Conservation (phyloP, 768 basidiomycete genomes). For the Boletus pseudopeckii region DNA sequence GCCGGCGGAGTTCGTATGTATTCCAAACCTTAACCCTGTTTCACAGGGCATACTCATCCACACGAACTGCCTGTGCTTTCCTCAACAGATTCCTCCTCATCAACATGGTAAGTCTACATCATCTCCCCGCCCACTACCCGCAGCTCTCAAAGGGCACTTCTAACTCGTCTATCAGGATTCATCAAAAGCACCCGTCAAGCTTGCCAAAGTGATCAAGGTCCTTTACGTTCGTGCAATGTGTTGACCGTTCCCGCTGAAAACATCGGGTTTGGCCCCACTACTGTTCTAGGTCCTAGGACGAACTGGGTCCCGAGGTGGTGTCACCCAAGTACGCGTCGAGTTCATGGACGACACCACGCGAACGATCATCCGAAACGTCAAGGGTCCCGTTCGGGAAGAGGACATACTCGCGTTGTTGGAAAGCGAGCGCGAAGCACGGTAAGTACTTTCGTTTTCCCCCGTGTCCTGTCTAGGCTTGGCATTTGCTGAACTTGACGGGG, state of each 20-base stretch:
- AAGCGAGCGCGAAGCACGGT: conserved; percentile 99
- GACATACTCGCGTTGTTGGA: conserved; percentile 97
- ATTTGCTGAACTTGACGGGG: not conserved
- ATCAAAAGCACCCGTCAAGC: conserved; percentile 91
- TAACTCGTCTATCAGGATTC: conserved; percentile 51
- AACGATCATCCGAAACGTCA: conserved; percentile 98
- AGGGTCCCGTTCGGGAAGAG: conserved; percentile 93
- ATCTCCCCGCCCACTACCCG: not conserved
- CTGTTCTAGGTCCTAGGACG: conserved; percentile 83
- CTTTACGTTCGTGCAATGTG: not conserved
- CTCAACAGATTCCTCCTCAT: conserved; percentile 1
- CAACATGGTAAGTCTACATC: conserved; percentile 23
- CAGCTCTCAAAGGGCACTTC: not conserved
- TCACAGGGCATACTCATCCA: conserved; percentile 7
- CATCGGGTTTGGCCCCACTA: not conserved
- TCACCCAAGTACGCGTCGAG: conserved; percentile 98
- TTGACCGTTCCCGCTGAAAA: not conserved
- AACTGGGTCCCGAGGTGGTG: conserved; percentile 98
- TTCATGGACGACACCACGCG: conserved; percentile 97
- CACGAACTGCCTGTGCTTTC: conserved; percentile 2
- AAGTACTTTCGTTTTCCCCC: conserved; percentile 1
- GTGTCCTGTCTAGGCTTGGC: too few species aligned
- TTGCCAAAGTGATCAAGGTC: conserved; percentile 97
- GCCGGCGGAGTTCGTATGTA: conserved; percentile 15
- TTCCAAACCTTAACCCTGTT: conserved; percentile 25